Base-by-base conservation (phyloP, 2,329 filamentous ascomycete species). In the Trichoderma sp. region DNA sequence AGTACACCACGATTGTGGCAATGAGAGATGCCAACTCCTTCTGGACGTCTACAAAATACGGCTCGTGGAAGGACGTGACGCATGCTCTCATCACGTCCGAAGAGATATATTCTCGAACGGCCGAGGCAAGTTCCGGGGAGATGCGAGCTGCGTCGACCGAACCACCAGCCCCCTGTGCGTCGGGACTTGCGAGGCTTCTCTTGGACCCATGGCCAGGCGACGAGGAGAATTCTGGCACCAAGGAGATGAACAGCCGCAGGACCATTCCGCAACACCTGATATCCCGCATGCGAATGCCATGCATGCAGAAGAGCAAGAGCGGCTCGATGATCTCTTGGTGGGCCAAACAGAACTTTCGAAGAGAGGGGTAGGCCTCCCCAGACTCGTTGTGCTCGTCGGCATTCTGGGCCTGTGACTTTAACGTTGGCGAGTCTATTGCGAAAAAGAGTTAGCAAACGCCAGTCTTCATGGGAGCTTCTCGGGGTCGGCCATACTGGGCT, bases 41-140 rank as follows among this genome's bases (percentile, higher is more conserved):
- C 73, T 99, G 95, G 68, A 96, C 86, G 70, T 99, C 95, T 41
- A 97, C 93, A 77, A 98, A 99, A 77, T 98, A 97, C 0, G 92
- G 89, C 70, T 99, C 95, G 77, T 98, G 91, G 58, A 99, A 87
- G 2, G 91, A 96, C 1, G 89, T 91, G 74, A 97, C 91, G 72
- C 91, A 94, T 0, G 93, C 92, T 79, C 93, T 92, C 57, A 99
- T 85, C 2, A 98, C 92, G 69, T 97, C 91, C 5, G 88, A 88
- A 60, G 89, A 92, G 73, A 98, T 93, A 76, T 93, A 99, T 73
- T 97, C 92, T 60, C 93, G 88, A 68, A 98, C 91, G 7, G 84
- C 90, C 7, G 83, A 79, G 1, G 87, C 83, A 15, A 88, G 87
- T 30, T 82, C 78, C 0, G 79, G 72, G 0, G 84, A 79, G 3